These are phyloP conservation scores for Phytophthora litchii DNA, from an alignment of 352 stramenopile genomes.

Conservation along the genomic window DNA sequence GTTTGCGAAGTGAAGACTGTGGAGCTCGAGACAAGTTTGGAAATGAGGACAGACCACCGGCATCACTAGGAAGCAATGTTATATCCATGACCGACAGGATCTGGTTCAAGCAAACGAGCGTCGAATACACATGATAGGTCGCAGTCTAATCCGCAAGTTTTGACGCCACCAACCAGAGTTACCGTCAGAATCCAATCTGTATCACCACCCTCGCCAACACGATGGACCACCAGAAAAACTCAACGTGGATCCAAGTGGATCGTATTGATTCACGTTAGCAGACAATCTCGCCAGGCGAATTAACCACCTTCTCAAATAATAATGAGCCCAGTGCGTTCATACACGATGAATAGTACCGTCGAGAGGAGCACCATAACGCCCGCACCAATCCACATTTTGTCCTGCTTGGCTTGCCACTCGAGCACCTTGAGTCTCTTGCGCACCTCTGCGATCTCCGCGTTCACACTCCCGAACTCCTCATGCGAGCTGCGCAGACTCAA, in stretches of 20 bases:
- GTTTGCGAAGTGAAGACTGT: not conserved
- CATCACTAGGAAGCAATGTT: slow-evolving; percentile 9
- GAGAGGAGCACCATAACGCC: slow-evolving; percentile 63
- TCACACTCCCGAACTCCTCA: slow-evolving; percentile 63
- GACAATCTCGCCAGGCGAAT: not conserved
- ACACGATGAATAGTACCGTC: slow-evolving; percentile 76
- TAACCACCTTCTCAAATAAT: slow-evolving; percentile 47
- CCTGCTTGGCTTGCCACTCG: slow-evolving; percentile 78
- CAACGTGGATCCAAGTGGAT: not conserved
- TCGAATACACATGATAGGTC: slow-evolving; percentile 15
- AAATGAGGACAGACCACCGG: slow-evolving; percentile 19
- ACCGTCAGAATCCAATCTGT: not conserved
- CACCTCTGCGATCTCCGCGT: slow-evolving; percentile 62
- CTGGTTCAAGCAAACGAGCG: not conserved
- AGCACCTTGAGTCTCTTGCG: slow-evolving; percentile 61
- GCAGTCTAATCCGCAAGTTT: slow-evolving; percentile 6
- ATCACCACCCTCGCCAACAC: not conserved
- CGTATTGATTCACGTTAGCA: not conserved
- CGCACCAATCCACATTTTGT: slow-evolving; percentile 81
- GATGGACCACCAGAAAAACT: too few relatives aligned
- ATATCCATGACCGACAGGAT: not conserved
- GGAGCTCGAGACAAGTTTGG: slow-evolving; percentile 13
- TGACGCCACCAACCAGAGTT: not conserved
- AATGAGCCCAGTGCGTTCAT: slow-evolving; percentile 75
- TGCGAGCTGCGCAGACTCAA: slow-evolving; percentile 65